Conservation (phyloP, 768 basidiomycete genomes). For the Mycena latifolia region DNA sequence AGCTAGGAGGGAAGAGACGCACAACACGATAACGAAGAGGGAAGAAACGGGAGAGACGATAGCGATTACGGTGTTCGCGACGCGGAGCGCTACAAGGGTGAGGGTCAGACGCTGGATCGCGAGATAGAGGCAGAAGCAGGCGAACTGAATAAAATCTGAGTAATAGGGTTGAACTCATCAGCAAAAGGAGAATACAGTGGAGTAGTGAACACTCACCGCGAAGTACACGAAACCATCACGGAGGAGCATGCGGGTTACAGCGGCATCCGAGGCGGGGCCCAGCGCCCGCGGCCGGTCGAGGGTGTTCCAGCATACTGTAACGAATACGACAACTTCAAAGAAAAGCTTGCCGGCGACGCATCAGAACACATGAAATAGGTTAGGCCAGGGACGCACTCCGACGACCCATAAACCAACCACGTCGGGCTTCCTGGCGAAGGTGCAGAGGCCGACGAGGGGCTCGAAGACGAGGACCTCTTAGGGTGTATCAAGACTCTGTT, state of each 20-base stretch:
- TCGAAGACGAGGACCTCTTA: constrained; percentile 20
- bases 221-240: constrained; percentile 12
- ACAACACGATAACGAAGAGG: constrained; percentile 26
- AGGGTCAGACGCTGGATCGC: background rate
- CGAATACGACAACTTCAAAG: constrained; percentile 46
- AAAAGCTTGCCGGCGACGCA: constrained; percentile 23
- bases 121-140: too few species aligned
- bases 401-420: constrained; percentile 42
- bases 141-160: background rate
- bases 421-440: constrained; percentile 35
- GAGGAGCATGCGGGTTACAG: constrained; percentile 1
- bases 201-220: constrained; percentile 6
- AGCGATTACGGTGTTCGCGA: constrained; percentile 17
- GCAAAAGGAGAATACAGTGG: background rate
- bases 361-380: background rate
- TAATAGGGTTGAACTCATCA: too few species aligned
- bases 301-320: constrained; percentile 44
- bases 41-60: constrained; percentile 5
- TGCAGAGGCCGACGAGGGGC: constrained; percentile 36
- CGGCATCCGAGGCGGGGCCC: background rate
- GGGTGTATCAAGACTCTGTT: too few species aligned
- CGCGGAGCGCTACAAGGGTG: constrained; percentile 3
- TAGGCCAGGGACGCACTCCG: constrained; percentile 23
- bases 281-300: constrained; percentile 38
- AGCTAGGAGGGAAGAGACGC: background rate